These are phyloP conservation scores for Monoraphidium neglectum DNA, from an alignment of 139 green algal genomes.

Conservation along the genomic window DNA sequence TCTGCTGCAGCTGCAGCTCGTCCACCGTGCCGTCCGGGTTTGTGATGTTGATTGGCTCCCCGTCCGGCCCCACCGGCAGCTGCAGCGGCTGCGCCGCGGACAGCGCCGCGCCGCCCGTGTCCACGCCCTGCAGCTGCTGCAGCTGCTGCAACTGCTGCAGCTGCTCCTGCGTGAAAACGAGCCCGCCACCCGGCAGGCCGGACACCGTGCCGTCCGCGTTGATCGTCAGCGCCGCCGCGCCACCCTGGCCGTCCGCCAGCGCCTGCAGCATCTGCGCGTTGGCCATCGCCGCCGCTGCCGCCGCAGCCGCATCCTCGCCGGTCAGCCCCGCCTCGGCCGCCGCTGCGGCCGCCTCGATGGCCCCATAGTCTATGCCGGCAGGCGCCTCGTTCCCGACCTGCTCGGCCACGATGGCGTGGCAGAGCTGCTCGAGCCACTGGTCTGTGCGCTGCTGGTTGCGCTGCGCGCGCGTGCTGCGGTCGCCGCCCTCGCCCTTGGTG, in stretches of 20 bases:
- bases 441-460: constrained; percentile 2
- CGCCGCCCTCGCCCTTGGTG: not conserved
- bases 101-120: not conserved
- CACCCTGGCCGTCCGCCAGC: too few species aligned
- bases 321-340: not conserved
- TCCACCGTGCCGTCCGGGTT: too few species aligned
- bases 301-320: not conserved
- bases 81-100: not conserved
- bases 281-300: not conserved
- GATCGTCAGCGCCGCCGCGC: too few species aligned
- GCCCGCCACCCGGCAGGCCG: too few species aligned
- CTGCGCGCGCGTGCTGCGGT: not conserved
- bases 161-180: not conserved
- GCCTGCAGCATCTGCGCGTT: not conserved
- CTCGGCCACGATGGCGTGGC: not conserved
- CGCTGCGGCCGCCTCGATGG: not conserved
- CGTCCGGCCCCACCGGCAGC: too few species aligned
- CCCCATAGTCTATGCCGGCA: not conserved
- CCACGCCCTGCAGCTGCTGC: not conserved
- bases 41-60: too few species aligned
- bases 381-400: not conserved
- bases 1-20: constrained; percentile 1
- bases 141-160: not conserved
- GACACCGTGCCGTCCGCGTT: too few species aligned
- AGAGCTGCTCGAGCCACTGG: constrained; percentile 32